Evolutionary conservation across 148 eudicot genomes (phyloP), one percentile per base, ranked within the genome.

Genomic region (Pouteria glomerata): DNA sequence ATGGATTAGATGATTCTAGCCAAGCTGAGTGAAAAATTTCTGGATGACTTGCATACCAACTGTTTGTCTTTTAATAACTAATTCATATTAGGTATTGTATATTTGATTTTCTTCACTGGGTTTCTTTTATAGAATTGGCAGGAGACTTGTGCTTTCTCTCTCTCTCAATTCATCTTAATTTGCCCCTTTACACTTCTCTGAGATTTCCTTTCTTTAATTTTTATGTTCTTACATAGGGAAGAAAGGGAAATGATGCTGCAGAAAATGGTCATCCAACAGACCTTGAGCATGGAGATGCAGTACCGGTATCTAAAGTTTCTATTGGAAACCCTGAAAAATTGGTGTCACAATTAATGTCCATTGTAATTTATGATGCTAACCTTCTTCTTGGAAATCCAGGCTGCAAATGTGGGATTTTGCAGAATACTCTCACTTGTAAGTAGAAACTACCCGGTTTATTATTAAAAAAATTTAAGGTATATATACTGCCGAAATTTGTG

Each of bases 341-440:
- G 13, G 2, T 48, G 44, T 48, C 53, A 11, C 2, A 3, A 6
- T 48, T 48, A 16, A 15, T 48, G 18, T 48, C 13, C 3, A 48
- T 15, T 48, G 15, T 15, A 48, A 8, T 10, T 48, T 48, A 2
- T 2, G 18, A 11, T 71, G 65, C 84, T 52, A 82, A 50, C 24
- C 66, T 35, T 35, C 58, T 48, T 48, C 18, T 82, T 53, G 35
- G 50, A 66, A 42, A 73, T 69, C 52, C 78, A 92, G 96, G 91
- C 97, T 73, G 91, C 90, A 56, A 88, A 90, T 80, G 91, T 92
- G 66, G 88, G 96, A 57, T 88, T 88, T 78, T 76, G 84, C 41
- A 83, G 96, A 77, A 88, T 90, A 30, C 41, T 92, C 39, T 73
- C 90, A 70, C 91, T 92, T 74, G 97, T 92, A 84, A 84, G 95